Percentiles rank a stretch among this genome's conserved stretches.
These are phyloP conservation scores for Xylariaceae sp. DNA, from an alignment of 2,329 filamentous ascomycete genomes.

Conservation along the genomic window DNA sequence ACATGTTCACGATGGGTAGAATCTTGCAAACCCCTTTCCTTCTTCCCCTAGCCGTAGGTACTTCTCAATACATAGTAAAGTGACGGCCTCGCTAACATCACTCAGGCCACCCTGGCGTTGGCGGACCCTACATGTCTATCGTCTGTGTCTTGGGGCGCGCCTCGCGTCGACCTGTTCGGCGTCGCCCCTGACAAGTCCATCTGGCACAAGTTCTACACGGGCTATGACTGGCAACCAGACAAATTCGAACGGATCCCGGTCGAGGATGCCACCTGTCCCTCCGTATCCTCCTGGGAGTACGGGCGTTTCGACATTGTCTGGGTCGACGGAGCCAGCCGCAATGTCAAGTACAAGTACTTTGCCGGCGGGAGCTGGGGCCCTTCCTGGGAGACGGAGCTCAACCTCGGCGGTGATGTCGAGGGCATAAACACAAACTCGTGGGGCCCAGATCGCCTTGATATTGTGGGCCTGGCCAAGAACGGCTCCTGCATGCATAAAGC, in stretches of 20 bases:
- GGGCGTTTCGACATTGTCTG: slow-evolving; percentile 21
- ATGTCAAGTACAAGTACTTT: slow-evolving; percentile 24
- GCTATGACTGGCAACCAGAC: slow-evolving; percentile 21
- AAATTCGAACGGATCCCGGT: slow-evolving; percentile 19
- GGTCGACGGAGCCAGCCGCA: slow-evolving; percentile 5
- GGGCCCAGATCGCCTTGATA: slow-evolving; percentile 18
- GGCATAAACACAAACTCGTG: slow-evolving; percentile 12
- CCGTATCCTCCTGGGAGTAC: slow-evolving; percentile 19
- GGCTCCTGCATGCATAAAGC: slow-evolving; percentile 22
- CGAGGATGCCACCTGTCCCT: slow-evolving; percentile 11
- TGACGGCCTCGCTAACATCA: not conserved
- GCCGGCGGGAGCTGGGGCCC: slow-evolving; percentile 21
- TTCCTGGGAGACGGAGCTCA: slow-evolving; percentile 15
- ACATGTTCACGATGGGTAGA: slow-evolving; percentile 2
- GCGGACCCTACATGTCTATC: slow-evolving; percentile 3
- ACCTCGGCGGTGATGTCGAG: slow-evolving; percentile 16
- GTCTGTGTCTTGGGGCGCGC: slow-evolving; percentile 14
- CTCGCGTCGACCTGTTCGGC: slow-evolving; percentile 17
- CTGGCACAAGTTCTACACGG: slow-evolving; percentile 21
- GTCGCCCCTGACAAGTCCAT: slow-evolving; percentile 11
- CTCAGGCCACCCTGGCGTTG: slow-evolving; percentile 2
- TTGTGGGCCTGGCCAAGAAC: slow-evolving; percentile 14
- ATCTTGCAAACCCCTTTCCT: slow-evolving; percentile 2
- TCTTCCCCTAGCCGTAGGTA: not conserved
- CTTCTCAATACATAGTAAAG: not conserved